Evolutionary conservation across 257 asterid genomes (phyloP).

Genomic region (Salvia rosmarinus): DNA sequence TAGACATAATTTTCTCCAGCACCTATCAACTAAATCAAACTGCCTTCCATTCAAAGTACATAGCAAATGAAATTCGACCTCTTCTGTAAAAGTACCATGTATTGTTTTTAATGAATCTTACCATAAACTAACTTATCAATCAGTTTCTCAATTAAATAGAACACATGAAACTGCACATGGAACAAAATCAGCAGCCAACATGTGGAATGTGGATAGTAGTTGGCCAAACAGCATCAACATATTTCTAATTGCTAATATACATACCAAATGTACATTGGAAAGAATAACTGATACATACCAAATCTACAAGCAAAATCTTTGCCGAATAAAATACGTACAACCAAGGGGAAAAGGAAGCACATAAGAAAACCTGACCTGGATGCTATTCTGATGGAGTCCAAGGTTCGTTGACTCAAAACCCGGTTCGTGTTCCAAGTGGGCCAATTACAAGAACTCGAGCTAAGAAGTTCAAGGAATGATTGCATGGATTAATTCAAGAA

Average conservation of each 20-base stretch:
- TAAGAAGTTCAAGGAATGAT: no score
- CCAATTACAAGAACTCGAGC: no score
- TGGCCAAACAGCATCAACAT: constrained; percentile 1
- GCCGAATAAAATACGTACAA: neutral
- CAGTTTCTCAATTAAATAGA: no score
- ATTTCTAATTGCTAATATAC: neutral
- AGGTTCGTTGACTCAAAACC: no score
- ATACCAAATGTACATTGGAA: neutral
- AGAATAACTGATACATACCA: neutral
- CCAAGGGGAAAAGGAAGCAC: neutral
- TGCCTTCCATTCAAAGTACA: neutral
- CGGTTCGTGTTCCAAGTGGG: no score
- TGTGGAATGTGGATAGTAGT: constrained; percentile 8
- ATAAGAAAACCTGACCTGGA: constrained; percentile 52
- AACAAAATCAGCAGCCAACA: neutral
- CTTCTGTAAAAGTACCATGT: no score
- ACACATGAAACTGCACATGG: no score
- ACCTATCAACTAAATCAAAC: constrained; percentile 11
- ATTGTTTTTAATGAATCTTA: no score
- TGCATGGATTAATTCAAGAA: no score
- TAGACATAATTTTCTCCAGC: neutral
- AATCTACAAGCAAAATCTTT: neutral
- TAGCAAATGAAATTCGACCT: neutral
- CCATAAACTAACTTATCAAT: no score
- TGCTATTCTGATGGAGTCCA: constrained; percentile 92